Evolutionary conservation across 1,139 yeast species (phyloP), one percentile per base, ranked within the genome.

Genomic region (Geotrichum cucujoidarum): DNA sequence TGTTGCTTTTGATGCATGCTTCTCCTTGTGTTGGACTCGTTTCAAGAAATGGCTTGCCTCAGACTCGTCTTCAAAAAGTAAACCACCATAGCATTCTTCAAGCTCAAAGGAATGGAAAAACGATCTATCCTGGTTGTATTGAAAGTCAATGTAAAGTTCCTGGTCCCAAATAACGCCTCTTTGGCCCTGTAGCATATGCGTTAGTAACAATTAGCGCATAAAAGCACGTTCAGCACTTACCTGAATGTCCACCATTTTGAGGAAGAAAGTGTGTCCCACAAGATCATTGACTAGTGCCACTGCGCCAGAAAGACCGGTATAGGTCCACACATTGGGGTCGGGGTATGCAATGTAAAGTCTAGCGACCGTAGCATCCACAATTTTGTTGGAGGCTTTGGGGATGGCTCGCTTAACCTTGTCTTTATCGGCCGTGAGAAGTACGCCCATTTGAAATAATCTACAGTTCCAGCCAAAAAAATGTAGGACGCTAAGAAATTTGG

Each of bases 161-260:
- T 92, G 98, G 65, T 92, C 98, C 98, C 98, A 92, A 0, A 92
- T 57, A 1, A 92, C 95, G 17, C 97, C 97, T 36, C 86, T 72
- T 54, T 79, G 78, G 10, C 95, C 95, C 36, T 73, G 36, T 24
- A 24, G 8, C n/a, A 13, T 11, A n/a, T 21, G 11, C 4, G 39
- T 30, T 48, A 39, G 45, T 27, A 22, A 20, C 18, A 20, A 37
- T 29, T 17, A 27, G 29, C 20, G 8, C 10, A 16, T 18, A 25
- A 24, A 14, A 16, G 32, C 31, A 4, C 7, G 5, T 30, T 18
- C n/a, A n/a, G n/a, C n/a, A n/a, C 52, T 25, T 48, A 57, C 63
- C 35, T 60, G 64, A 37, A 92, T 79, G 61, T 92, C 98, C 10
- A 92, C 95, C 50, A 92, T 64, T 64, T 92, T 92, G 46, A 92